phyloP scores from a whole-genome alignment of 177 flowering plant genomes.

The Vitis hybrid region DNA sequence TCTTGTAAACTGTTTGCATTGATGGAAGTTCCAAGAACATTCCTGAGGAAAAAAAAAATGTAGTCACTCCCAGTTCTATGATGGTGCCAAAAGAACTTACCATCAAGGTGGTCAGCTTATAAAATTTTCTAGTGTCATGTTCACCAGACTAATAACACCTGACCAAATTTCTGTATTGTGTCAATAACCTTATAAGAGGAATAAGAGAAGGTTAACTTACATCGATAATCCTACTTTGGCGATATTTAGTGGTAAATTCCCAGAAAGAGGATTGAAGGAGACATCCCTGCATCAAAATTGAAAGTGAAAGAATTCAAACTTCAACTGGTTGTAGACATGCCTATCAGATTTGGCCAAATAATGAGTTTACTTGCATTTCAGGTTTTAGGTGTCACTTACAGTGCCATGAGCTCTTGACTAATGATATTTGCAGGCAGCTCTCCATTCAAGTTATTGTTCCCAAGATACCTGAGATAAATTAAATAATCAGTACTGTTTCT shows the following conservation, averaged over 20 bases:
- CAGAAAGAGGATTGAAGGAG: conserved; percentile 47
- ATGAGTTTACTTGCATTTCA: background rate
- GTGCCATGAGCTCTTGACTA: conserved; percentile 31
- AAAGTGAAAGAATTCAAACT: background rate
- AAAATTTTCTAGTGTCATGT: too few species aligned
- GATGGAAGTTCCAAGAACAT: conserved; percentile 39
- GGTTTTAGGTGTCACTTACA: conserved; percentile 29
- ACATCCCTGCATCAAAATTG: conserved; percentile 36
- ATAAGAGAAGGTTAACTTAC: conserved; percentile 22
- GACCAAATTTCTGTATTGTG: too few species aligned
- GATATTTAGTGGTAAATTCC: conserved; percentile 29
- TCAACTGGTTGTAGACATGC: background rate
- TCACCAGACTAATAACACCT: background rate
- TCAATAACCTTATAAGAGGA: background rate
- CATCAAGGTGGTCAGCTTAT: too few species aligned
- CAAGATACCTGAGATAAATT: conserved; percentile 44
- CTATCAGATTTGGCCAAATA: background rate
- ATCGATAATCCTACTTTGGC: conserved; percentile 30
- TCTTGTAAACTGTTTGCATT: conserved; percentile 28
- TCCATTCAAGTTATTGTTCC: conserved; percentile 45
- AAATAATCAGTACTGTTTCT: background rate
- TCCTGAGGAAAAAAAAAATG: conserved; percentile 26
- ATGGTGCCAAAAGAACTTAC: too few species aligned
- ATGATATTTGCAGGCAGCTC: conserved; percentile 33
- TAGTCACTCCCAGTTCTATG: background rate